A percentile compares a stretch with the other conserved stretches of the same genome.
Conservation (phyloP, 441 rosid species). For the Populus hybrid region DNA sequence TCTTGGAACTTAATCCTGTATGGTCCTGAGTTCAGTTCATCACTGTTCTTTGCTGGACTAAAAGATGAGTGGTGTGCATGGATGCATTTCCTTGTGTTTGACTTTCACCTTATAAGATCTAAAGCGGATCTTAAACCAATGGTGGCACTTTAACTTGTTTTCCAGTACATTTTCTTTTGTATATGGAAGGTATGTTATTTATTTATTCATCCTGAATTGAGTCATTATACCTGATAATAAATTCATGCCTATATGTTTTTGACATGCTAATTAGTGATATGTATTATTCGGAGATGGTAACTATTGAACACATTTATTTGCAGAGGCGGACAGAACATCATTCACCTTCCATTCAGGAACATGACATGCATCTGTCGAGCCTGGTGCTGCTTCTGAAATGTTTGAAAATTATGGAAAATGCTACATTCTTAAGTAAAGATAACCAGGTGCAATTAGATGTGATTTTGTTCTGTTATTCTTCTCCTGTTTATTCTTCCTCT, state of each 20-base stretch:
- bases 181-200: neutral
- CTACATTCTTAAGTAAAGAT: constrained; percentile 89
- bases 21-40: neutral
- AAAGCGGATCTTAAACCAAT: neutral
- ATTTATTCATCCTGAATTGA: neutral
- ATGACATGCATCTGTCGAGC: constrained; percentile 42
- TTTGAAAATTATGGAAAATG: constrained; percentile 97
- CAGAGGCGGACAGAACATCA: constrained; percentile 52
- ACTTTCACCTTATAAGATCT: neutral
- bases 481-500: neutral
- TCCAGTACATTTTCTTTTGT: neutral
- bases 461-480: constrained; percentile 15
- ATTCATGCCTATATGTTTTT: neutral
- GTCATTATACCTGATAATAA: neutral
- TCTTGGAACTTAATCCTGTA: neutral
- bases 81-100: neutral
- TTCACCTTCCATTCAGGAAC: constrained; percentile 35
- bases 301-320: constrained; percentile 26
- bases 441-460: constrained; percentile 64
- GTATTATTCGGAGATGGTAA: constrained; percentile 12
- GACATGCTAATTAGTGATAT: constrained; percentile 3
- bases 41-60: neutral
- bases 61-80: neutral
- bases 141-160: no score
- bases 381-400: constrained; percentile 68